These are phyloP conservation scores for Cladosporium sp. DNA, from an alignment of 2,329 filamentous ascomycete genomes.

Conservation along the genomic window DNA sequence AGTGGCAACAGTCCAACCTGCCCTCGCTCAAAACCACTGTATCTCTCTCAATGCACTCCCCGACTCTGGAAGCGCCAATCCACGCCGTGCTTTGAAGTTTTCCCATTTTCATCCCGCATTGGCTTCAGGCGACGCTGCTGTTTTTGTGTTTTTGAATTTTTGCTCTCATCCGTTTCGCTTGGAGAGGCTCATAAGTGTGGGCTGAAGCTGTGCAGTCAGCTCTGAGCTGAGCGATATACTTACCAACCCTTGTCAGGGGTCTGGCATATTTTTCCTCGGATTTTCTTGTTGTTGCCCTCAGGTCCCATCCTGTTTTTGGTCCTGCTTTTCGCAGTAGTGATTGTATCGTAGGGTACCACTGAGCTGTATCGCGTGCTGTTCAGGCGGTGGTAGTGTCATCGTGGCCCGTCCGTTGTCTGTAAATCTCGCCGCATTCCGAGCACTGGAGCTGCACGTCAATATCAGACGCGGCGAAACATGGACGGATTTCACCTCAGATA, in stretches of 20 bases:
- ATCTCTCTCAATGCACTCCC: too few species aligned
- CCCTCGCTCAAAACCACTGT: too few species aligned
- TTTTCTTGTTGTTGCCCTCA: background rate
- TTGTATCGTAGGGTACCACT: background rate
- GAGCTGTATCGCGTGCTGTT: background rate
- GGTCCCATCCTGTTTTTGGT: background rate
- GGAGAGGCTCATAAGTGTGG: background rate
- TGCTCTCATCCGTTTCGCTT: too few species aligned
- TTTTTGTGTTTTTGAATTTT: too few species aligned
- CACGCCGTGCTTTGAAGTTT: too few species aligned
- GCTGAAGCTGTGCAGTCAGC: background rate
- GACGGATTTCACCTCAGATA: background rate
- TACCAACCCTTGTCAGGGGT: background rate
- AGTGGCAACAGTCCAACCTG: too few species aligned
- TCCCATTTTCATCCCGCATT: too few species aligned
- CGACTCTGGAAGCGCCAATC: too few species aligned
- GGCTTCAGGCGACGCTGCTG: too few species aligned
- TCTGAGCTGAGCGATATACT: background rate
- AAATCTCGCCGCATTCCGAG: background rate
- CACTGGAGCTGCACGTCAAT: conserved; percentile 8
- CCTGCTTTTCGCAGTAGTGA: background rate
- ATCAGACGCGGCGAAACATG: conserved; percentile 1
- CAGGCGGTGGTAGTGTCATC: too few species aligned
- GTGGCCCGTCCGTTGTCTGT: too few species aligned
- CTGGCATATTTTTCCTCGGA: background rate